Base-by-base conservation (phyloP, 306 rosid species). In the Elaeagnus macrophylla region DNA sequence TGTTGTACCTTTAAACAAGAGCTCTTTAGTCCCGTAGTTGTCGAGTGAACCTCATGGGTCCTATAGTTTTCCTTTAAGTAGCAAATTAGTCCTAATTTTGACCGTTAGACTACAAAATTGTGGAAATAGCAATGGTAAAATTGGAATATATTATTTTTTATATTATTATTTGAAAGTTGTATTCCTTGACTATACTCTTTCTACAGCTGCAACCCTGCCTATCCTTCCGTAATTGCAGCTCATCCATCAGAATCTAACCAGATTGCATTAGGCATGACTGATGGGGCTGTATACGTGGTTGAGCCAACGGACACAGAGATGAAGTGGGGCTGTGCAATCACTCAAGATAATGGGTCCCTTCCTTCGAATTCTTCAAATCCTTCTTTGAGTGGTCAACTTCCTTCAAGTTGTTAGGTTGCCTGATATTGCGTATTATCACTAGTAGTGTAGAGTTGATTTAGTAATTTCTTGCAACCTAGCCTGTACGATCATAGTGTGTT, bases 331-430 rank as follows among this genome's bases (percentile, higher is more conserved):
- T 59, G 59, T 9, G 49, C 69, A 7, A 56, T 74, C 9, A 59
- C 70, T 62, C 78, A 67, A 62, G 78, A 73, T 25, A 73, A 73
- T 8, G 74, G 78, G n/a, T n/a, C n/a, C n/a, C n/a, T n/a, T 11
- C 78, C 75, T 20, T 68, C 79, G 8, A 74, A 74, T 60, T 74
- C 75, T 36, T 68, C 75, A 37, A 74, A 74, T 70, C 79, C 79
- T 36, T 74, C 75, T n/a, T 64, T 55, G 48, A 74, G 79, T 14
- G 75, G 75, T 20, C 79, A 74, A 48, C 75, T 18, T 46, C 71
- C 79, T 55, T 57, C 79, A 10, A 60, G 71, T 68, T 61, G 68
- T 35, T 13, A 1, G 19, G n/a, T 7, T 38, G 17, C 51, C 53
- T 51, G n/a, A n/a, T n/a, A n/a, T n/a, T 3, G 7, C 7, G 25